Conservation (phyloP, 2,329 filamentous ascomycete species). For the Penicillium brasilianum region DNA sequence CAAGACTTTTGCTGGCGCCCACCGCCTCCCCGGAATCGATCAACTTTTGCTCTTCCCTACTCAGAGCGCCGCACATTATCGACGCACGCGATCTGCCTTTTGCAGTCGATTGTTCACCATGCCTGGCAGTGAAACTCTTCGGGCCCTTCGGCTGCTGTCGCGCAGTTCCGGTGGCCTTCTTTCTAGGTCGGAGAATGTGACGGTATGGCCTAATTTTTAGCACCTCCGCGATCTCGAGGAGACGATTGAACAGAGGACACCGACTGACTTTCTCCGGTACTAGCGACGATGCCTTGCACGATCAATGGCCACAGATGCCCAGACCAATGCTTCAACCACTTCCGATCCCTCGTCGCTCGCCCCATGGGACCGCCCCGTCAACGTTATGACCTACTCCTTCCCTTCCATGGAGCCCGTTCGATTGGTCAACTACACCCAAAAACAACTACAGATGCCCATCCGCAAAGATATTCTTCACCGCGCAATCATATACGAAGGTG, state of each 20-base stretch:
- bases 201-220: constrained; percentile 36
- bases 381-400: constrained; percentile 87
- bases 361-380: constrained; percentile 64
- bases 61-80: constrained; percentile 21
- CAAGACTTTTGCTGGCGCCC: constrained; percentile 42
- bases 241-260: background rate
- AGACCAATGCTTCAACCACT: constrained; percentile 31
- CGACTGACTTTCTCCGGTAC: constrained; percentile 30
- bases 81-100: constrained; percentile 15
- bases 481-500: constrained; percentile 90
- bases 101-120: constrained; percentile 32
- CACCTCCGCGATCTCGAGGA: constrained; percentile 6
- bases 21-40: constrained; percentile 37
- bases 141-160: constrained; percentile 46
- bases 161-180: constrained; percentile 43
- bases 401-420: constrained; percentile 82
- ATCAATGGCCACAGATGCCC: constrained; percentile 57
- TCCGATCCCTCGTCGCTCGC: constrained; percentile 22
- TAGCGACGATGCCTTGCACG: constrained; percentile 52
- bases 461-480: constrained; percentile 91
- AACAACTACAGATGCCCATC: constrained; percentile 84
- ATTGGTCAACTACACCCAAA: constrained; percentile 77
- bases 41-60: constrained; percentile 41
- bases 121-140: constrained; percentile 43
- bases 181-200: constrained; percentile 41